A percentile compares a stretch with the other conserved stretches of the same genome.
phyloP scores from a whole-genome alignment of 208 protist genomes.

The Novymonas esmeraldas region DNA sequence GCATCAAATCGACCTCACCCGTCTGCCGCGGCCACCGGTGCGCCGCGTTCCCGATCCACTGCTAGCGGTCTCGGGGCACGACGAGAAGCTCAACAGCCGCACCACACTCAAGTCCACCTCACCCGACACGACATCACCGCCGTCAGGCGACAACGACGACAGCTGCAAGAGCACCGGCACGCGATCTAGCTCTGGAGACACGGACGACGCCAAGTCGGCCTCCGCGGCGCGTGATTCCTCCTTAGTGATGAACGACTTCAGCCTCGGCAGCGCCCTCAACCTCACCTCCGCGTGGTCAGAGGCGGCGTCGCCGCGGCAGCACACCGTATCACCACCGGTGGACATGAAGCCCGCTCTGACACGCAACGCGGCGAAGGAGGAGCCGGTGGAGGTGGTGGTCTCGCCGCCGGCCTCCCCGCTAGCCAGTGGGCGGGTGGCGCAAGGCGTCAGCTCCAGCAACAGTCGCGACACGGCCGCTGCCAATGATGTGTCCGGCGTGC shows the following conservation, averaged over 20 bases:
- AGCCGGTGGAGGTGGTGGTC: too few relatives aligned
- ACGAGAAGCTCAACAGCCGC: background rate
- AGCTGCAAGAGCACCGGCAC: background rate
- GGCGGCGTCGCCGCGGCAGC: background rate
- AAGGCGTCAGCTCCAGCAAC: background rate
- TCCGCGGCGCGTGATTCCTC: background rate
- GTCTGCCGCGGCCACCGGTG: background rate
- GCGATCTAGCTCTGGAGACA: background rate
- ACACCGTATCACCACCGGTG: background rate
- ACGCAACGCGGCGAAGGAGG: background rate
- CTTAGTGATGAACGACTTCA: background rate
- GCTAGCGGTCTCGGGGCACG: background rate
- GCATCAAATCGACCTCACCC: background rate
- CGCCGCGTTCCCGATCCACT: background rate
- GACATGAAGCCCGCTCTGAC: background rate
- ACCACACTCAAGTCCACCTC: too few relatives aligned
- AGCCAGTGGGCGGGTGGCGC: background rate
- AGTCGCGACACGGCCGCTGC: too few relatives aligned
- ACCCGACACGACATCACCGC: too few relatives aligned
- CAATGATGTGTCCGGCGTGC: background rate
- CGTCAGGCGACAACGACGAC: background rate
- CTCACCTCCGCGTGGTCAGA: background rate
- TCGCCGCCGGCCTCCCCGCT: background rate
- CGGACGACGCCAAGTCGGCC: background rate
- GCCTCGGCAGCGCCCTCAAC: background rate